A percentile compares a stretch with the other conserved stretches of the same genome.
Conservation (phyloP, 805 yeast genomes). For the Limtongia smithiae region DNA sequence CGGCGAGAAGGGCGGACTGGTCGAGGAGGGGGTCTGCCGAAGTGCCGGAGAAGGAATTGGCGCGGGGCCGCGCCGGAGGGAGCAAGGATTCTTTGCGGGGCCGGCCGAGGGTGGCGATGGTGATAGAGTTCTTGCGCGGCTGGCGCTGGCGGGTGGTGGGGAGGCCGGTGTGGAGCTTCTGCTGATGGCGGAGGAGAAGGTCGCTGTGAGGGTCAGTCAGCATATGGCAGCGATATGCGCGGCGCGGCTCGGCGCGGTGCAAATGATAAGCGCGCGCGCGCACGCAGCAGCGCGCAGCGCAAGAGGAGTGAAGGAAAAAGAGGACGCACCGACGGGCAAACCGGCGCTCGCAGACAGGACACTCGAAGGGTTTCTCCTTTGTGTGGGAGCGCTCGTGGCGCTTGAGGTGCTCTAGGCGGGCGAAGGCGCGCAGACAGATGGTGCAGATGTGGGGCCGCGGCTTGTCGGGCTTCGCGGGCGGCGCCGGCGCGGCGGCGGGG, state of each 20-base stretch:
- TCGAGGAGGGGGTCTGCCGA: no score
- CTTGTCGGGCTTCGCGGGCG: conserved; percentile 64
- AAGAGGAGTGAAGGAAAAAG: conserved; percentile 39
- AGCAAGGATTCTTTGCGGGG: conserved; percentile 7
- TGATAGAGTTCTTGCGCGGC: conserved; percentile 25
- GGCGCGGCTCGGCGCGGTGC: not conserved
- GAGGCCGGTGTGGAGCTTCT: conserved; percentile 62
- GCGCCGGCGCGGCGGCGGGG: conserved; percentile 3
- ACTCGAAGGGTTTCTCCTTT: conserved; percentile 91
- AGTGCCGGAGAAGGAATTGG: conserved; percentile 22
- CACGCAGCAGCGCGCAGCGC: conserved; percentile 48
- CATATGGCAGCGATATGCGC: not conserved
- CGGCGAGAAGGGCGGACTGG: no score
- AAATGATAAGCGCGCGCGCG: not conserved
- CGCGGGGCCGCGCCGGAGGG: conserved; percentile 17
- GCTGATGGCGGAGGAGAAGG: conserved; percentile 79
- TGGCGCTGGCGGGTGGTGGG: conserved; percentile 17
- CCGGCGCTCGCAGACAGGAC: conserved; percentile 94
- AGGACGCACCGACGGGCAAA: conserved; percentile 67
- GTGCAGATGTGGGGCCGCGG: conserved; percentile 91
- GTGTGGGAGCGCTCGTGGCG: conserved; percentile 94
- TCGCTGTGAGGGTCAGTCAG: conserved; percentile 32
- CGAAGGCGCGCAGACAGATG: conserved; percentile 92
- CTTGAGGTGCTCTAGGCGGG: conserved; percentile 87
- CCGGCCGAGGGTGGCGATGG: conserved; percentile 24